Evolutionary conservation across 2,329 filamentous ascomycete species (phyloP).

Genomic region (Calonectria ilicicola): DNA sequence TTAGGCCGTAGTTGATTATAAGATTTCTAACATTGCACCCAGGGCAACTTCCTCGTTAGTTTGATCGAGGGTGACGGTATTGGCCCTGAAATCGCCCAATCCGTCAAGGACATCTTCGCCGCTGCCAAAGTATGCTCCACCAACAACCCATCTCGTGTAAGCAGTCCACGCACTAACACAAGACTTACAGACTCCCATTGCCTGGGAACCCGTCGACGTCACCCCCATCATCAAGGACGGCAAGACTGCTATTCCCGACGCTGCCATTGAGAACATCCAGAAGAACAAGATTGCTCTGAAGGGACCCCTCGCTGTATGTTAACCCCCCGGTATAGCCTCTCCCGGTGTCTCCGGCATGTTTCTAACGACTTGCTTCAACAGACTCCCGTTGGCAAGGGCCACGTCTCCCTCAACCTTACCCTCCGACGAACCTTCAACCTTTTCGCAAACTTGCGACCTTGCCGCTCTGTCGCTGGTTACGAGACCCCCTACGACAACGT

Average conservation of each 20-base stretch:
- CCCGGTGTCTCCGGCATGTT: conserved; percentile 8
- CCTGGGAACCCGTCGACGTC: conserved; percentile 98
- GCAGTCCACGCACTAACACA: conserved; percentile 40
- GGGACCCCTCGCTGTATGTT: conserved; percentile 90
- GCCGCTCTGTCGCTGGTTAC: conserved; percentile 95
- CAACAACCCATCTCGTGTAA: conserved; percentile 10
- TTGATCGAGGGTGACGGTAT: conserved; percentile 99
- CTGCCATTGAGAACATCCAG: conserved; percentile 91
- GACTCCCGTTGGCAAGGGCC: conserved; percentile 98
- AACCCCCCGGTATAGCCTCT: conserved; percentile 18
- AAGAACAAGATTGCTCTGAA: conserved; percentile 98
- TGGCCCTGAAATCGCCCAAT: conserved; percentile 96
- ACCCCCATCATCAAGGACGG: conserved; percentile 94
- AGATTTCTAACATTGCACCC: conserved; percentile 42
- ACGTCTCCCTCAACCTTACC: conserved; percentile 98
- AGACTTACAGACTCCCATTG: conserved; percentile 79
- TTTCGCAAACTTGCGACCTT: conserved; percentile 98
- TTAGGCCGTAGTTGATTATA: conserved; percentile 29
- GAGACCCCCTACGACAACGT: conserved; percentile 99
- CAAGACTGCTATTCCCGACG: conserved; percentile 93
- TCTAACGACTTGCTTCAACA: conserved; percentile 49
- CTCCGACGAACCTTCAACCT: conserved; percentile 99
- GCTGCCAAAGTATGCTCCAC: conserved; percentile 82
- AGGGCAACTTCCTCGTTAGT: conserved; percentile 96
- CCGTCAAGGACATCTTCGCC: conserved; percentile 98